Evolutionary conservation across 139 green algal genomes (phyloP).

Genomic region (Chlorella sp.): DNA sequence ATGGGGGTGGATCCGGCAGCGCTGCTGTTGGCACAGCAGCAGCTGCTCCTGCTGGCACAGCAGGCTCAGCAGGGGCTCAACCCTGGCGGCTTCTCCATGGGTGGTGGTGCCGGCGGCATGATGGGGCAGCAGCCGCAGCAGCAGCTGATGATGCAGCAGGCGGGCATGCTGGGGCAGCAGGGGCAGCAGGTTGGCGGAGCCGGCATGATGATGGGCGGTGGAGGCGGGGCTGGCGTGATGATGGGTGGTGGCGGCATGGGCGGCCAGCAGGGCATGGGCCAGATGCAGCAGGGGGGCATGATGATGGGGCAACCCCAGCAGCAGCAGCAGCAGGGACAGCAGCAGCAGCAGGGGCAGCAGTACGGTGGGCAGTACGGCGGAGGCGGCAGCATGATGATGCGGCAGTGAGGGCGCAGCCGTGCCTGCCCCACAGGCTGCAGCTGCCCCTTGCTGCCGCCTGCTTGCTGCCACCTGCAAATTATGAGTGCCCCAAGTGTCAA

Average conservation of each 20-base stretch:
- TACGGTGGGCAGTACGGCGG: background rate
- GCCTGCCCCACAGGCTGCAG: too few relatives aligned
- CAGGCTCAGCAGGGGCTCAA: background rate
- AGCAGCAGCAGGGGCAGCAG: background rate
- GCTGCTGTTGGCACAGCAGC: slow-evolving; percentile 8
- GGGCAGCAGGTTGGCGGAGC: background rate
- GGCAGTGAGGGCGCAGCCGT: too few relatives aligned
- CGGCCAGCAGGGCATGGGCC: background rate
- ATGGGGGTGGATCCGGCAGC: background rate
- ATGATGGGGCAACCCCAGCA: background rate
- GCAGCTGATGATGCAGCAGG: slow-evolving; percentile 8
- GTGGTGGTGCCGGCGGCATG: background rate
- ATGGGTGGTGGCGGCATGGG: background rate
- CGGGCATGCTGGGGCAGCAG: background rate
- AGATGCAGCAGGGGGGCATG: background rate
- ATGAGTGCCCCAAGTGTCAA: too few relatives aligned
- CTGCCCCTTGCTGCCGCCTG: too few relatives aligned
- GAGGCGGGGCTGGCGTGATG: background rate
- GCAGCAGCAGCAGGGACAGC: background rate
- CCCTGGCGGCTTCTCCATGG: background rate
- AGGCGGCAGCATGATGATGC: background rate
- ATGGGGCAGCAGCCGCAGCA: background rate
- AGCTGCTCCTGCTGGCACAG: slow-evolving; percentile 17
- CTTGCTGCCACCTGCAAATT: too few relatives aligned
- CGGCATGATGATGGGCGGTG: background rate